These are phyloP conservation scores for Pontederia crassipes DNA, from an alignment of 176 grass and related monocot genomes.

Conservation along the genomic window DNA sequence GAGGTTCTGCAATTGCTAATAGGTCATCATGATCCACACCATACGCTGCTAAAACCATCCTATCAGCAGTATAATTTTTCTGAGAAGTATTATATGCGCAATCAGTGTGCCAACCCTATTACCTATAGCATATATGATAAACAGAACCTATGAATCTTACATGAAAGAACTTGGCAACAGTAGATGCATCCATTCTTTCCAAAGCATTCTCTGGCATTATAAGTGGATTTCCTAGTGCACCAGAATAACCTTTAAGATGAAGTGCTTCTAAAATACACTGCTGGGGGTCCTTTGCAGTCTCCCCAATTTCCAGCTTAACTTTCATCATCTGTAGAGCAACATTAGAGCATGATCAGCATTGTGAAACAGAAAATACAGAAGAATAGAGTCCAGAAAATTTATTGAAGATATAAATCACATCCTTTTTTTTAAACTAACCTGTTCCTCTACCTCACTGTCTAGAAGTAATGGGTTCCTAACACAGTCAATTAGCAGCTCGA, in stretches of 20 bases:
- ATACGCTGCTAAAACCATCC: conserved; percentile 66
- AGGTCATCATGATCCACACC: conserved; percentile 72
- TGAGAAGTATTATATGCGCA: conserved; percentile 7
- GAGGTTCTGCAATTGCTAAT: conserved; percentile 53
- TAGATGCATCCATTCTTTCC: conserved; percentile 23
- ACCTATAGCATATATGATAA: not conserved
- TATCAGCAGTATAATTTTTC: conserved; percentile 84
- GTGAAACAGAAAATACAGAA: not conserved
- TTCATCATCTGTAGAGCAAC: conserved; percentile 37
- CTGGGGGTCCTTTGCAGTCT: conserved; percentile 40
- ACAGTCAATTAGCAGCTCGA: conserved; percentile 65
- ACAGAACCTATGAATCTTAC: conserved; percentile 21
- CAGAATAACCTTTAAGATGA: conserved; percentile 53
- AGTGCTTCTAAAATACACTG: conserved; percentile 58
- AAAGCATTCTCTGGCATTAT: conserved; percentile 39
- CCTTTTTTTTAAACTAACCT: conserved; percentile 30
- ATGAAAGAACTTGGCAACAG: conserved; percentile 54
- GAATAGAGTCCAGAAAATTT: not conserved
- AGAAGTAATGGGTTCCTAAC: conserved; percentile 64
- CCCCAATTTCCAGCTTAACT: conserved; percentile 39
- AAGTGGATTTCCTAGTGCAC: conserved; percentile 57
- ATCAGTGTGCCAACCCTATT: not conserved
- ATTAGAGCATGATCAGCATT: not conserved
- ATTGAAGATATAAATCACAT: not conserved
- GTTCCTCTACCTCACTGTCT: conserved; percentile 45